Percentiles rank a stretch among this genome's conserved stretches.
Evolutionary conservation across 305 asterid species (phyloP).

Genomic region (Lippia alba): DNA sequence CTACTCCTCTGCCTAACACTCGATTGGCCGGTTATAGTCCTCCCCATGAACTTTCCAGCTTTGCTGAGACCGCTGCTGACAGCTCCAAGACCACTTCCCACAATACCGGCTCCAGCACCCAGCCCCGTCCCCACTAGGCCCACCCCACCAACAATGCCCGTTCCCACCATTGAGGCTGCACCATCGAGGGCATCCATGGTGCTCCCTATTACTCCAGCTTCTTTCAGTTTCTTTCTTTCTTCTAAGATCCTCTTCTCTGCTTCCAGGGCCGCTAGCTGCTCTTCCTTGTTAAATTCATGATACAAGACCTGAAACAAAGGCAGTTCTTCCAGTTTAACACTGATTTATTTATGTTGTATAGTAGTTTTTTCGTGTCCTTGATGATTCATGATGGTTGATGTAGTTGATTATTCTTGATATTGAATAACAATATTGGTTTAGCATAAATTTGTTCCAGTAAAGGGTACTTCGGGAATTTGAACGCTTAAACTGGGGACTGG

Average conservation of each 20-base stretch:
- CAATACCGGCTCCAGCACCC: slow-evolving; percentile 64
- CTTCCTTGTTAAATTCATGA: slow-evolving; percentile 86
- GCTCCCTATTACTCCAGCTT: slow-evolving; percentile 88
- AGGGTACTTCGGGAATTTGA: too few species aligned
- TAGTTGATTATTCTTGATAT: too few species aligned
- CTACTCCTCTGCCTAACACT: slow-evolving; percentile 56
- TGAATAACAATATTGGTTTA: too few species aligned
- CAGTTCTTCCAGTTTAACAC: too few species aligned
- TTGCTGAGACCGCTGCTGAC: slow-evolving; percentile 81
- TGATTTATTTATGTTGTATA: too few species aligned
- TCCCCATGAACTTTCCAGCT: slow-evolving; percentile 91
- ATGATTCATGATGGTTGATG: too few species aligned
- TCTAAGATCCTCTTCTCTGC: slow-evolving; percentile 84
- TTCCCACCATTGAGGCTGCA: slow-evolving; percentile 66
- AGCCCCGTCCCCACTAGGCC: slow-evolving; percentile 76
- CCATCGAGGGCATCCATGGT: slow-evolving; percentile 97
- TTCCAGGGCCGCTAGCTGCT: slow-evolving; percentile 81
- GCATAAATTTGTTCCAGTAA: too few species aligned
- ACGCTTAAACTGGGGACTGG: too few species aligned
- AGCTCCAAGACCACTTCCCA: slow-evolving; percentile 74
- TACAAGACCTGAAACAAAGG: slow-evolving; percentile 63
- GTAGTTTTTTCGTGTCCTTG: too few species aligned
- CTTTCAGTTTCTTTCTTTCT: slow-evolving; percentile 86
- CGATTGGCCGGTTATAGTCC: slow-evolving; percentile 75
- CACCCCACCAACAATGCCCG: slow-evolving; percentile 72